Conservation (phyloP, 495 filamentous ascomycete genomes). For the Lasiosphaeria ovina region DNA sequence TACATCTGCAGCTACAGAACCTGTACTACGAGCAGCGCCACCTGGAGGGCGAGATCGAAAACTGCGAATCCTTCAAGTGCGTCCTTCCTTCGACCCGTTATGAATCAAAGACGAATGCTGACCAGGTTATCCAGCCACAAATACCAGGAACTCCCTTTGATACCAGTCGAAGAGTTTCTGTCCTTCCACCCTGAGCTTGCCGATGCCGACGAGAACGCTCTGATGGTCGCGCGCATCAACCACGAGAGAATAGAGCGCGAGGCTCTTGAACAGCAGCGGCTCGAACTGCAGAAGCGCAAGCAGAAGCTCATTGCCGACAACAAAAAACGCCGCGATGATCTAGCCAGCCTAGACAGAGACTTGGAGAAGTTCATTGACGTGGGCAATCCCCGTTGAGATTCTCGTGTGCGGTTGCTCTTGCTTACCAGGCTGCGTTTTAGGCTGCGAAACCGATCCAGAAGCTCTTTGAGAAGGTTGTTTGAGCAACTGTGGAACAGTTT, state of each 20-base stretch:
- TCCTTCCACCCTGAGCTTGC: slow-evolving; percentile 70
- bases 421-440: slow-evolving; percentile 35
- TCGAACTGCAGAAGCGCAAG: slow-evolving; percentile 84
- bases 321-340: slow-evolving; percentile 90
- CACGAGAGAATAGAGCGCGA: slow-evolving; percentile 86
- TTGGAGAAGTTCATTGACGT: slow-evolving; percentile 88
- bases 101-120: background rate
- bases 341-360: slow-evolving; percentile 83
- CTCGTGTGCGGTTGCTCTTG: background rate
- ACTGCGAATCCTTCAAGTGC: slow-evolving; percentile 90
- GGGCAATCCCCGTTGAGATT: slow-evolving; percentile 18
- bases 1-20: slow-evolving; percentile 93
- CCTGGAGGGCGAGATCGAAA: slow-evolving; percentile 82
- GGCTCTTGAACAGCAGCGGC: slow-evolving; percentile 80
- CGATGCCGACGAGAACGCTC: slow-evolving; percentile 65
- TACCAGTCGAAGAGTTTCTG: slow-evolving; percentile 81
- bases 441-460: slow-evolving; percentile 83
- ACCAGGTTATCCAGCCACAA: slow-evolving; percentile 61
- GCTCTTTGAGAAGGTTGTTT: slow-evolving; percentile 71
- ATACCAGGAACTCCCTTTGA: slow-evolving; percentile 80
- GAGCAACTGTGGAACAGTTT: slow-evolving; percentile 16
- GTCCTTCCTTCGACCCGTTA: slow-evolving; percentile 32
- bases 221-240: slow-evolving; percentile 90
- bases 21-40: slow-evolving; percentile 94
- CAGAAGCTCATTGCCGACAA: slow-evolving; percentile 90